Evolutionary conservation across 352 stramenopile species (phyloP), one percentile per base, ranked within the genome.

Genomic region (Elongisporangium senticosum): DNA sequence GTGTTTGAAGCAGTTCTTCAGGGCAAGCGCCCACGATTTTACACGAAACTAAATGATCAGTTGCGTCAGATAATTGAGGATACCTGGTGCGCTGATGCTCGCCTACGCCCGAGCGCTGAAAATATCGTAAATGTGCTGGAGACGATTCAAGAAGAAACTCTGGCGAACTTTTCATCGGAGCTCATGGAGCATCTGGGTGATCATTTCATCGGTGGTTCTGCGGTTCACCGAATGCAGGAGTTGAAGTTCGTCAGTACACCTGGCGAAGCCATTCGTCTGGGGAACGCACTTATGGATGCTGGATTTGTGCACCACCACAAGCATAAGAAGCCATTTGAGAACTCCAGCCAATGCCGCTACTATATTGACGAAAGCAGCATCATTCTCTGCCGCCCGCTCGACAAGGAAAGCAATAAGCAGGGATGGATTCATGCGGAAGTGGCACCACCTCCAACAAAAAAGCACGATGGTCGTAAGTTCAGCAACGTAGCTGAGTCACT

Each of bases 1-100:
- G 69, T 93, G 22, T 93, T 89, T 61, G 75, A 90, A 53, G 72
- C 64, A 33, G 83, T 93, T n/a, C 65, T 93, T 5, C 63, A 65
- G 13, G 80, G 80, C 14, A 64, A 83, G 60, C 74, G 83, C 14
- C 83, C 83, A 11, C 55, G 63, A 4, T 68, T 91, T 21, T 66
- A 65, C 39, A 47, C 64, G 1, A 55, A n/a, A 23, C 20, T 49
- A 7, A n/a, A 83, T 0, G 58, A 66, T n/a, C 59, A 49, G 5
- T 56, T 90, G 19, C 72, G 64, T 2, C 67, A 73, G 2, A 43
- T 86, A 15, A 77, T 90, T 39, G 37, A 72, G 49, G 61, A 59
- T 28, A 64, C 75, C n/a, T 90, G 77, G 79, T 64, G 80, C 7
- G 48, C 59, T 7, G 58, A 79, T 48, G 59, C 79, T 19, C 57